Base-by-base conservation (phyloP, 83 land plant species). In the Picea abies region DNA sequence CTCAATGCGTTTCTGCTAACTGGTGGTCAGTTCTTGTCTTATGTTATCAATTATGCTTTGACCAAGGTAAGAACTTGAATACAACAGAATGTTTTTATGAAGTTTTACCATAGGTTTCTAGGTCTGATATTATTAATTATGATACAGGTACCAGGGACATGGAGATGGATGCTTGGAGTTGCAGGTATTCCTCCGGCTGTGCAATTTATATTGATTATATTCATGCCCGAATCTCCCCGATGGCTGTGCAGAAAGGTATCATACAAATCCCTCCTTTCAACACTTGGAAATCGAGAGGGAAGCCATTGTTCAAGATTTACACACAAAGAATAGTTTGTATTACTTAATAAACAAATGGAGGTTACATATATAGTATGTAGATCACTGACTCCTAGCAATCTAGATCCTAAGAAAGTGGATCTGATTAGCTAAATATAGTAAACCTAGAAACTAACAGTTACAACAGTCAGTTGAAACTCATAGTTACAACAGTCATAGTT, bases 101-200 rank as follows among this genome's bases (percentile, higher is more conserved):
- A 20, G 14, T 20, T n/a, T 63, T 63, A 19, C 22, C 22, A 20
- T 20, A 63, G 0, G 20, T 63, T 63, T 4, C 22, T 17, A 9
- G 8, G 20, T 63, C 22, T 63, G 6, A 63, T 19, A 20, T 63
- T 63, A 19, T 63, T 19, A 63, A 63, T 61, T 1, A 19, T 63
- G 7, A 3, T 84, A 15, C 79, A 93, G 96, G 90, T 85, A 37
- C 94, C 94, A 23, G 95, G 96, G n/a, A 90, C 95, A 0, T 94
- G 96, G 96, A 79, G 95, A 7, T 94, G 96, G 96, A 94, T 94
- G 96, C 91, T 94, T 82, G 96, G 96, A 26, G 88, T 94, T 22
- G 91, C 96, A 10, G 95, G 88, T 15, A 1, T 94, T 49, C 96
- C 96, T 44, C 93, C 96, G 60, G 49, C 92, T 9, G 39, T 92